Evolutionary conservation across 2,329 filamentous ascomycete species (phyloP), one percentile per base, ranked within the genome.

Genomic region (Aspergillus sp.): DNA sequence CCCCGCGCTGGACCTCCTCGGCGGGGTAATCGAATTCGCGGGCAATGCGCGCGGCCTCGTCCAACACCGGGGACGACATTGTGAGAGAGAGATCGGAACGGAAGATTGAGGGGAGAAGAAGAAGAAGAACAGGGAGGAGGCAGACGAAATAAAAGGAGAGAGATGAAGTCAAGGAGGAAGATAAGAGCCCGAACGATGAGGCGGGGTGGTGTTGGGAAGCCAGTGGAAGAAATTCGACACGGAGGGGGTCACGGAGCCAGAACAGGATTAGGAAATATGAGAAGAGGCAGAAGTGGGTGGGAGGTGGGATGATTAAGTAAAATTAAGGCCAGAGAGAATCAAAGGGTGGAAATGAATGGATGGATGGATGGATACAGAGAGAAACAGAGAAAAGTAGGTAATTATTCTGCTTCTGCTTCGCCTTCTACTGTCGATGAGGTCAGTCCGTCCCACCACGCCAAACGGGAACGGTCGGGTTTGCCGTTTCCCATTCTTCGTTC

Each of bases 11-110:
- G 66, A 96, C 82, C 73, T 91, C 82, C 49, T 86, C 83, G 63
- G 90, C 81, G 55, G 84, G 79, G 74, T 92, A 93, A 50, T 95
- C 89, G 75, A 97, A 97, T 72, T 94, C 84, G 62, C 83, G 83
- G 64, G 89, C 88, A 65, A 96, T 84, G 67, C 83, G 84, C 80
- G 86, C 85, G 54, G 91, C 90, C 74, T 93, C 88, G 57, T 85
- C 81, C 59, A 82, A 71, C 54, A 86, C 56, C 33, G 67, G 57
- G 49, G 66, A 63, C 43, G 71, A 65, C 67, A 70, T 69, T 51
- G 45, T 61, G 40, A 38, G 14, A 17, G 40, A n/a, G 16, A 17
- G 40, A 17, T 19, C 7, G 19, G 40, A 13, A 13, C 7, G 7
- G 40, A 42, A 42, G 19, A 22, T 13, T 13, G 40, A 42, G 16